Base-by-base conservation (phyloP, 305 asterid genomes). In the Fraxinus dipetala region DNA sequence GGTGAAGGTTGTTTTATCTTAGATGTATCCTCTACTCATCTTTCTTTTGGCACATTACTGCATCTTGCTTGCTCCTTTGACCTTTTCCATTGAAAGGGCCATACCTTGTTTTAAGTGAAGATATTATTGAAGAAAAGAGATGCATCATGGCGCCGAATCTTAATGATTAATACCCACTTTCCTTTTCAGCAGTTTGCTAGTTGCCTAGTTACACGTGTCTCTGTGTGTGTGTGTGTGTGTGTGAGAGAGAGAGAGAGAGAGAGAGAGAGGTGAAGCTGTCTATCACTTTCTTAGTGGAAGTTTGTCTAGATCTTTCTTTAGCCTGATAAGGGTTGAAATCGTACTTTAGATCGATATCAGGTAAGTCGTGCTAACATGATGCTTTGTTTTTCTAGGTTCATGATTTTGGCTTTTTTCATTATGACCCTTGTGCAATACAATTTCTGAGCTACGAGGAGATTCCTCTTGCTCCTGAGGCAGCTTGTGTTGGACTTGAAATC, bases 401-500 rank as follows among this genome's bases (percentile, higher is more conserved):
- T 70, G 99, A 96, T 91, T 96, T 96, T 56, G 99, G 99, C 61
- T 96, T 94, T 88, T 96, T 96, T 54, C 96, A 93, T 26, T 96
- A 94, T 81, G 97, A 94, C 83, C 97, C 98, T 83, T 84, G 87
- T 84, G 92, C 97, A n/a, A 88, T 96, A 85, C 95, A 96, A 86
- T 96, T 94, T 87, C 93, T 94, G 85, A 91, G 90, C 91, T 96
- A 96, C 73, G 99, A 96, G 82, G 98, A 96, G 87, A 94, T 96
- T 79, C 96, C 97, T 80, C 98, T 96, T 80, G 93, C 98, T 78
- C 98, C 98, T 7, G 98, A 94, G 87, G 98, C 95, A 84, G 98
- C 99, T 81, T 91, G 93, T 73, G 99, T 96, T 59, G 99, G 99
- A 83, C 94, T 94, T 75, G 99, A 96, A 84, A 94, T 96, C 83